These are phyloP conservation scores for Schoenoplectus triqueter DNA, from an alignment of 202 grass and related monocot genomes.

Conservation along the genomic window DNA sequence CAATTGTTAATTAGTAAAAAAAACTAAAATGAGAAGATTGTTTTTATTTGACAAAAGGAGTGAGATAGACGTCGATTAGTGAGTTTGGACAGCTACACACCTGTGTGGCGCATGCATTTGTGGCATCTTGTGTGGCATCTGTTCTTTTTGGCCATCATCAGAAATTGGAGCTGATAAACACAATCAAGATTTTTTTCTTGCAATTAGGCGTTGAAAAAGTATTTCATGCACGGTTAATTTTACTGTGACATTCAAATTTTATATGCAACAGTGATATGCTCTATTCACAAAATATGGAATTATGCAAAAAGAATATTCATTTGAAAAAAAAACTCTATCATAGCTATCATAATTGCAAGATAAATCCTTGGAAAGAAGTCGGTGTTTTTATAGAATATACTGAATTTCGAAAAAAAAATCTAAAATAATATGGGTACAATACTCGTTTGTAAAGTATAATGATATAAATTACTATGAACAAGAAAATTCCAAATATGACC, in stretches of 20 bases:
- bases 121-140: no score
- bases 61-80: background rate
- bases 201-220: no score
- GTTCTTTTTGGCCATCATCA: background rate
- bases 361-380: background rate
- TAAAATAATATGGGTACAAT: background rate
- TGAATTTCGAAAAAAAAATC: background rate
- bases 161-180: background rate
- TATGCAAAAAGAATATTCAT: no score
- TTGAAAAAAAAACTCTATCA: no score
- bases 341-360: no score
- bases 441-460: background rate
- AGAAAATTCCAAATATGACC: background rate
- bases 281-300: no score
- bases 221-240: no score
- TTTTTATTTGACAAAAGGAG: slow-evolving; percentile 5
- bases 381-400: background rate
- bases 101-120: background rate
- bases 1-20: background rate
- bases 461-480: slow-evolving; percentile 22
- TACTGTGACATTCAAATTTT: no score
- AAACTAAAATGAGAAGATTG: background rate
- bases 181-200: background rate
- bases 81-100: background rate
- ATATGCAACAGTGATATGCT: no score